Base-by-base conservation (phyloP, 1,284 basidiomycete species). In the Papiliotrema fonsecae region DNA sequence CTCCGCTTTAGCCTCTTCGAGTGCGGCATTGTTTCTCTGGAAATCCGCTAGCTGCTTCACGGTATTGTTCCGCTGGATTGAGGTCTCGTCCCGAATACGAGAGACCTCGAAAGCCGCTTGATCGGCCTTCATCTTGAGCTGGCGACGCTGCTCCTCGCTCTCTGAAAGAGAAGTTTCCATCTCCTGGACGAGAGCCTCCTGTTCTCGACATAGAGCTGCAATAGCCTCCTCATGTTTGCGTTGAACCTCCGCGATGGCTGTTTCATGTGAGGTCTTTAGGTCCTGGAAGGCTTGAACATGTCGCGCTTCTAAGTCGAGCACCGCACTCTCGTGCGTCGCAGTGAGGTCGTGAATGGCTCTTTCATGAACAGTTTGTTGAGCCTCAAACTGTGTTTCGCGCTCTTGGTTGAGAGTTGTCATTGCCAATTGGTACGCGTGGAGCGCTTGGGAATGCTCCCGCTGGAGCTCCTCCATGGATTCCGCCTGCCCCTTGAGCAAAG, bases 51-150 rank as follows among this genome's bases (percentile, higher is more conserved):
- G 51, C 32, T 65, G 60, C 47, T 52, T 58, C 10, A 52, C 43
- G 42, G 65, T 60, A 24, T 24, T 44, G 10, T 58, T 58, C 3
- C 55, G 61, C 49, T 66, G 62, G 24, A 67, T 42, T 31, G 64
- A 58, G 49, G 60, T 59, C 45, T 70, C 64, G 51, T 72, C 69
- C 26, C 64, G 57, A 28, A 70, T 51, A 24, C 61, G 54, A 3
- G 65, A 68, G 4, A 70, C 53, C 52, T 72, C 69, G 42, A 72
- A 72, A 21, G 61, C 49, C 19, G 61, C 60, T 56, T 69, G 66
- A 55, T 72, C 67, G 10, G 65, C 64, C 46, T 63, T 63, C 57
- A 72, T 67, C 59, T 70, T 70, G 51, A 70, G 56, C 47, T 69
- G 65, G 18, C 65, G 61, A 37, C 67, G 63, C 48, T 67, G 60